Conservation (phyloP, 352 stramenopile genomes). For the Phytophthora capsici region DNA sequence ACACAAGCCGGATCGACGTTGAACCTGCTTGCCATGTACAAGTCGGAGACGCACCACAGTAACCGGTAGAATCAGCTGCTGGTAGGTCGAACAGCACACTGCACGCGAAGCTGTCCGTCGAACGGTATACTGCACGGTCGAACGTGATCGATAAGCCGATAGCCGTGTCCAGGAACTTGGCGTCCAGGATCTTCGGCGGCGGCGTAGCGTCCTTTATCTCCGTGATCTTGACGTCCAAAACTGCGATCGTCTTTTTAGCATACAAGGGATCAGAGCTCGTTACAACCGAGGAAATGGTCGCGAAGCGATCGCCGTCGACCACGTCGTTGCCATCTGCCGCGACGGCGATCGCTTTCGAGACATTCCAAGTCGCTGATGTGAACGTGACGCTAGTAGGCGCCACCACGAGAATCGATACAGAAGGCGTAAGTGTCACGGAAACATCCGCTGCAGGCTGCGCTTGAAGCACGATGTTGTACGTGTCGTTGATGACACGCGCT, state of each 20-base stretch:
- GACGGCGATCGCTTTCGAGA: slow-evolving; percentile 45
- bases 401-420: slow-evolving; percentile 48
- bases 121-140: slow-evolving; percentile 52
- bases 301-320: slow-evolving; percentile 49
- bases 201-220: slow-evolving; percentile 69
- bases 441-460: slow-evolving; percentile 55
- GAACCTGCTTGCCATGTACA: slow-evolving; percentile 62
- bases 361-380: slow-evolving; percentile 56
- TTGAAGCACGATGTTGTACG: slow-evolving; percentile 57
- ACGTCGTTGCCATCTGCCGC: slow-evolving; percentile 56
- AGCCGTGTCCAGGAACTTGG: slow-evolving; percentile 60
- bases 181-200: slow-evolving; percentile 56
- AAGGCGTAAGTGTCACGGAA: slow-evolving; percentile 37
- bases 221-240: slow-evolving; percentile 57
- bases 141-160: slow-evolving; percentile 54
- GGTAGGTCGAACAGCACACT: slow-evolving; percentile 66
- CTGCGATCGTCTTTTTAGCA: slow-evolving; percentile 22
- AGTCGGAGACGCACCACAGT: slow-evolving; percentile 41
- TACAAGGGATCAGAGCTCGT: slow-evolving; percentile 44
- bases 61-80: slow-evolving; percentile 30
- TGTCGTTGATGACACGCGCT: slow-evolving; percentile 46
- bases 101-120: slow-evolving; percentile 50
- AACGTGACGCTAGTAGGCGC: slow-evolving; percentile 44
- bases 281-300: slow-evolving; percentile 37
- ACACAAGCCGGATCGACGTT: slow-evolving; percentile 52